phyloP scores from a whole-genome alignment of 371 early-diverging fungal species.

The Rhizomucor pusillus region DNA sequence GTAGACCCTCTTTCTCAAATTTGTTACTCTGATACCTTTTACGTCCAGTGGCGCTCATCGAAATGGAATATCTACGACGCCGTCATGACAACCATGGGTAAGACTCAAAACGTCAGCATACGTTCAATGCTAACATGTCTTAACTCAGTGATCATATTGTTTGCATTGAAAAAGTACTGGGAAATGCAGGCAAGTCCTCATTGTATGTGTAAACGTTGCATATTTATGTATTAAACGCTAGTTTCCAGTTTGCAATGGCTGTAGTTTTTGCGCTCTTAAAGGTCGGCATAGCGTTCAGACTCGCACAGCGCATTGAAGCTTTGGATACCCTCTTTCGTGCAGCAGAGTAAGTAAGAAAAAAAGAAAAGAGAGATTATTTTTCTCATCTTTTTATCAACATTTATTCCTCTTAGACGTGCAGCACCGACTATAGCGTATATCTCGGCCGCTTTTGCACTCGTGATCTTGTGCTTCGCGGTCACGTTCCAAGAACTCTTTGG shows the following conservation, averaged over 20 bases:
- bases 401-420: slow-evolving; percentile 31
- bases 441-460: slow-evolving; percentile 42
- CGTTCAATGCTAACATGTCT: too few relatives aligned
- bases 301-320: slow-evolving; percentile 48
- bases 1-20: too few relatives aligned
- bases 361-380: neutral
- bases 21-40: too few relatives aligned
- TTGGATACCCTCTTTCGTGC: slow-evolving; percentile 48
- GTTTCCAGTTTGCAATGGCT: slow-evolving; percentile 1
- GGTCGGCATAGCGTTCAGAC: slow-evolving; percentile 47
- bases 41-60: slow-evolving; percentile 36
- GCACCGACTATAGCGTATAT: slow-evolving; percentile 44
- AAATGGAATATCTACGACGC: slow-evolving; percentile 53
- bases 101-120: neutral
- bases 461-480: slow-evolving; percentile 46
- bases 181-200: too few relatives aligned
- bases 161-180: too few relatives aligned
- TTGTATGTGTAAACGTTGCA: too few relatives aligned
- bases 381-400: neutral
- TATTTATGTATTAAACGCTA: too few relatives aligned
- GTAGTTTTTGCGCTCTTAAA: slow-evolving; percentile 24
- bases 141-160: too few relatives aligned
- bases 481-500: slow-evolving; percentile 50
- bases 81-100: slow-evolving; percentile 29
- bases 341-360: slow-evolving; percentile 26